Evolutionary conservation across 2,329 filamentous ascomycete genomes (phyloP), one percentile per base, ranked within the genome.

Genomic region (Botrytis aclada): DNA sequence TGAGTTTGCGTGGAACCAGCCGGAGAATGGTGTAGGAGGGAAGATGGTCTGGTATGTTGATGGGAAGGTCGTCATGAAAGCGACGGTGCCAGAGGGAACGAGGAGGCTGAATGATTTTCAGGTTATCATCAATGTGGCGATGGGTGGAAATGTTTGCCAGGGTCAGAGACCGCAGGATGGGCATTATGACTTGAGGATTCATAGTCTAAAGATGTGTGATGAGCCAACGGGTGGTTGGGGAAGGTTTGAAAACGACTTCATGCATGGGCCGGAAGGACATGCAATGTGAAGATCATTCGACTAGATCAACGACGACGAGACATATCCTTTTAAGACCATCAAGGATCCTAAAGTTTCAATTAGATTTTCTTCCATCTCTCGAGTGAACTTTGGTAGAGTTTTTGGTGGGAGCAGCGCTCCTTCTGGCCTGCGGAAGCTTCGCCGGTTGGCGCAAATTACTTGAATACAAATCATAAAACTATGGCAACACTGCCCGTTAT

Each of bases 21-120:
- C 79, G 76, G 84, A 78, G 64, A 74, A 77, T 71, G 84, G 14
- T 81, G 84, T 80, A 47, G 83, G 78, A 64, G 87, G 82, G 3
- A 80, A 84, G 54, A 81, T 88, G 80, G 79, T 89, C 1, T 90
- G 88, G 88, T 89, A 88, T 77, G 86, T 90, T 71, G 87, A 90
- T 76, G 86, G 86, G 0, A 79, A 81, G 47, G 83, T 86, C 0
- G 85, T 89, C 1, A 89, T 90, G 88, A 88, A 86, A 80, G 87
- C 83, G 0, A 77, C 79, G 3, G 86, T 88, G 37, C 88, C 88
- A 0, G 76, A 78, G 2, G 87, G 87, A 0, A 88, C 86, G 4
- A 81, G 88, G 20, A 83, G 85, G 9, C 83, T 90, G 80, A 84
- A 85, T 72, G 88, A 89, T 39, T 89, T 85, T 81, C 84, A 84